Conservation (phyloP, 2,329 filamentous ascomycete genomes). For the Cladophialophora chaetospira region DNA sequence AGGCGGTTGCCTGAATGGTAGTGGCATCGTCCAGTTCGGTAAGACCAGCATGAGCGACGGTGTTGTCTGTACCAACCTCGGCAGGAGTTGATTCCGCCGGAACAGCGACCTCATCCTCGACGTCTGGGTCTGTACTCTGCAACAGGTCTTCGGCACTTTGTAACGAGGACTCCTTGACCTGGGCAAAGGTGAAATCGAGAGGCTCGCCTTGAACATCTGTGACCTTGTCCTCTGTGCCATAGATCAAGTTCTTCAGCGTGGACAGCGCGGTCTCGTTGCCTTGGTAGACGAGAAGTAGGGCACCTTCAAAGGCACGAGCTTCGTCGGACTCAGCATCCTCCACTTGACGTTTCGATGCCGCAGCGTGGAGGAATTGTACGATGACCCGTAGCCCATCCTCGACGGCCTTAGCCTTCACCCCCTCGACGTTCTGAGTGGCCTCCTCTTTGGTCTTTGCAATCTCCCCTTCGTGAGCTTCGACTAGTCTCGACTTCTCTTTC, state of each 20-base stretch:
- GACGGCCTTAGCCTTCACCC: constrained; percentile 51
- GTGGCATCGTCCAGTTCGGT: constrained; percentile 60
- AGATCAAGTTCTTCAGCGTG: constrained; percentile 62
- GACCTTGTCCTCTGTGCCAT: constrained; percentile 61
- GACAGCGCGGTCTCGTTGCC: constrained; percentile 61
- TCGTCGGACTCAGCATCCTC: constrained; percentile 61
- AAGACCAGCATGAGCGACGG: constrained; percentile 60
- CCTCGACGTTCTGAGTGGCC: constrained; percentile 51
- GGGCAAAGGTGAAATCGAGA: constrained; percentile 57
- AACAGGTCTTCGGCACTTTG: constrained; percentile 41
- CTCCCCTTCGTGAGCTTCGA: constrained; percentile 58
- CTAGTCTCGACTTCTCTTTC: constrained; percentile 58
- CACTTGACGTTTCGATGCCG: constrained; percentile 61
- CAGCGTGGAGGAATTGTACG: constrained; percentile 64
- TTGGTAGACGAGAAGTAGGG: constrained; percentile 64
- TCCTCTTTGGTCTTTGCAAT: constrained; percentile 56
- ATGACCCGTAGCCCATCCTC: constrained; percentile 59
- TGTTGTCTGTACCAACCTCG: constrained; percentile 57
- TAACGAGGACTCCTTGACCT: constrained; percentile 54
- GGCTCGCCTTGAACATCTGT: constrained; percentile 57
- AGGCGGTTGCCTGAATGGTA: constrained; percentile 56
- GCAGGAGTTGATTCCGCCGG: constrained; percentile 47
- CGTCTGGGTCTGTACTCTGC: constrained; percentile 34
- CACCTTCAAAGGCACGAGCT: constrained; percentile 65
- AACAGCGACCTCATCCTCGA: constrained; percentile 43